A percentile compares a stretch with the other conserved stretches of the same genome.
Conservation (phyloP, 2,329 filamentous ascomycete genomes). For the Penicillium sp. region DNA sequence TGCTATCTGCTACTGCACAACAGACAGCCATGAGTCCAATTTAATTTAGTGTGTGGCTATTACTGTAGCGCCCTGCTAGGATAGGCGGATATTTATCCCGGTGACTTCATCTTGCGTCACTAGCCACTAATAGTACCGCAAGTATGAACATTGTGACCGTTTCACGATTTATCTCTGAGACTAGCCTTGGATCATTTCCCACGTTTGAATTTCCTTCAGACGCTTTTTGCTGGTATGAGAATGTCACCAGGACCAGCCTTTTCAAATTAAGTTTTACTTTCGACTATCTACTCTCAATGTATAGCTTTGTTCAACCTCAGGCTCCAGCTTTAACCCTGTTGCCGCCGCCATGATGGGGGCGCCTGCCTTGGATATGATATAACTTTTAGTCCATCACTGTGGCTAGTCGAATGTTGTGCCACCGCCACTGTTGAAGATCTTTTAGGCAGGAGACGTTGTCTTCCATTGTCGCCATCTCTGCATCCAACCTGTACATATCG, state of each 20-base stretch:
- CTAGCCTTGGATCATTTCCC: no score
- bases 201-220: neutral
- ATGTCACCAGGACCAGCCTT: neutral
- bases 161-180: neutral
- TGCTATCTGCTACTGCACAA: neutral
- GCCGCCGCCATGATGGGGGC: neutral
- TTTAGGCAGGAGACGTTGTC: neutral
- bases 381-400: neutral
- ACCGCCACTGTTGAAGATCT: neutral
- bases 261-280: neutral
- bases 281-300: neutral
- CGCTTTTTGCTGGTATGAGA: neutral
- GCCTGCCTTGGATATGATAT: neutral
- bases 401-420: neutral
- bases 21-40: neutral
- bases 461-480: neutral
- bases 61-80: neutral
- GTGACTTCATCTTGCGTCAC: neutral
- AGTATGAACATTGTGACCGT: neutral
- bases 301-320: neutral
- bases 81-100: neutral
- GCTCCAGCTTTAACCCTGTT: neutral
- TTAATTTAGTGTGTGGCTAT: neutral
- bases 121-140: neutral
- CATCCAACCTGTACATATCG: neutral